Evolutionary conservation across 2,329 filamentous ascomycete species (phyloP), one percentile per base, ranked within the genome.

Genomic region (Dactylella cylindrospora): DNA sequence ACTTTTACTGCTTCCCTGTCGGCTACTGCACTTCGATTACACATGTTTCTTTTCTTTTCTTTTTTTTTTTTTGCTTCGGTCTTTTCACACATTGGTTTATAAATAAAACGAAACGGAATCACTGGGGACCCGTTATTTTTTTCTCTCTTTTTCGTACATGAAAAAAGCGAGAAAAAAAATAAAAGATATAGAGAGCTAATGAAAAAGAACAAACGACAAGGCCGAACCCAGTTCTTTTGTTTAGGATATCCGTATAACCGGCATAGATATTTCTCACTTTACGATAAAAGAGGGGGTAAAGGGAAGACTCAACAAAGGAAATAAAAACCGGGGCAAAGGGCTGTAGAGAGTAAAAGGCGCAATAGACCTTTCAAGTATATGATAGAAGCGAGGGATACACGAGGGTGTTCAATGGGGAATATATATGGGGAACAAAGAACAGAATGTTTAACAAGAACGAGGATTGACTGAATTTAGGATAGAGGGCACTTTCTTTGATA

Each of bases 401-500:
- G 20, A 5, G 3, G 29, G n/a, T n/a, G n/a, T n/a, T n/a, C n/a
- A n/a, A n/a, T n/a, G n/a, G n/a, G n/a, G n/a, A n/a, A n/a, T 49
- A 43, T 61, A 53, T 47, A 49, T 35, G 23, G 13, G 38, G 35
- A 47, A 57, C 12, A 33, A 8, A 45, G 17, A 29, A 38, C 15
- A 38, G 25, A 45, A 36, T 25, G 2, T 10, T 17, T 44, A 15
- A 52, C 36, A 40, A 19, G 35, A 50, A 40, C 39, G 33, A 33
- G 33, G 19, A 44, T 45, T 61, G 36, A 46, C 40, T 49, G 47
- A 47, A 61, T 53, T 47, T 52, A 53, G 47, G 29, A 61, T 43
- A 49, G 10, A 40, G 36, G 51, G 41, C 49, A 61, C 55, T 49
- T 47, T 49, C 55, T 49, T 47, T 49, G 47, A 40, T 47, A 53